A percentile compares a stretch with the other conserved stretches of the same genome.
Evolutionary conservation across 768 basidiomycete genomes (phyloP).

Genomic region (Boletus rufocinnamomeus): DNA sequence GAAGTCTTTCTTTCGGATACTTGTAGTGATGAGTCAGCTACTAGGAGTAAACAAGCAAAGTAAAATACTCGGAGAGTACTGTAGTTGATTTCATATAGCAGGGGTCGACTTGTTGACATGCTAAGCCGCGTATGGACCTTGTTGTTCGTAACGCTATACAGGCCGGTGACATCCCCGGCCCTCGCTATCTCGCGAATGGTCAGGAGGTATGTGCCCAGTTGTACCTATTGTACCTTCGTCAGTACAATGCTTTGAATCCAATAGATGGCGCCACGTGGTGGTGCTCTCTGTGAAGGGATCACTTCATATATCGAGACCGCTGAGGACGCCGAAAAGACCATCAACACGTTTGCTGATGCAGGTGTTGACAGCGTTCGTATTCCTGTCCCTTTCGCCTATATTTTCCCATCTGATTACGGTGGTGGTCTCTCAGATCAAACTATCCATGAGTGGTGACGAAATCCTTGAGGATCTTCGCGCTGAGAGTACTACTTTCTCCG

Average conservation of each 20-base stretch:
- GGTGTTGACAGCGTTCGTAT: constrained; percentile 26
- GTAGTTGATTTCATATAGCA: too few relatives aligned
- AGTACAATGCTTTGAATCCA: neutral
- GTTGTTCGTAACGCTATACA: too few relatives aligned
- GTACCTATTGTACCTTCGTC: neutral
- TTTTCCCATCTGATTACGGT: neutral
- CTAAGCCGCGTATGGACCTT: too few relatives aligned
- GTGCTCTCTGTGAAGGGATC: constrained; percentile 35
- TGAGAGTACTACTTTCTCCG: constrained; percentile 38
- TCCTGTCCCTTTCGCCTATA: neutral
- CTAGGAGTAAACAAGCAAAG: too few relatives aligned
- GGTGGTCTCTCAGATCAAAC: constrained; percentile 29
- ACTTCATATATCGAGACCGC: constrained; percentile 34
- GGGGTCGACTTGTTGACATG: too few relatives aligned
- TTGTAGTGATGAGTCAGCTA: too few relatives aligned
- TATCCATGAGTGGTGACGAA: constrained; percentile 41
- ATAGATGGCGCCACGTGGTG: constrained; percentile 35
- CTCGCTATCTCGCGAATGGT: constrained; percentile 38
- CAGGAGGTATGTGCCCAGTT: constrained; percentile 30
- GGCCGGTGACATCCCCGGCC: too few relatives aligned
- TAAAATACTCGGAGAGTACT: too few relatives aligned
- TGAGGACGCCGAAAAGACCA: constrained; percentile 31
- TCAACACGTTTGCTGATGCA: constrained; percentile 29
- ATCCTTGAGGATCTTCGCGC: constrained; percentile 37
- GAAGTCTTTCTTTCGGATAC: too few relatives aligned